A percentile compares a stretch with the other conserved stretches of the same genome.
phyloP scores from a whole-genome alignment of 129 eudicot species.

The Cynara cardunculus region DNA sequence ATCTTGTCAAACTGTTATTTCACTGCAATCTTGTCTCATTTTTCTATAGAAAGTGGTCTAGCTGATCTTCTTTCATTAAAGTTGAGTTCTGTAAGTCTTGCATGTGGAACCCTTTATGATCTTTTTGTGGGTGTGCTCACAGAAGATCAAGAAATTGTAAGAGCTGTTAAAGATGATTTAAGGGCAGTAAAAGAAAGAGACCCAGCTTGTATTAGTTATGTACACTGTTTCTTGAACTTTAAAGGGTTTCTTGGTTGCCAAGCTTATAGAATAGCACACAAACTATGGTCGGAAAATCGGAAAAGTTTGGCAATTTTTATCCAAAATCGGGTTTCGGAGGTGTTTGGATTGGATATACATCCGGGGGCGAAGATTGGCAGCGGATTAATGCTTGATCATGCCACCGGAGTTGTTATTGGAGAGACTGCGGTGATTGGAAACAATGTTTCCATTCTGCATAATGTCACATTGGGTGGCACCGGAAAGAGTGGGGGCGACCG shows the following conservation, averaged over 20 bases:
- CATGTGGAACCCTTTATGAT: constrained; percentile 61
- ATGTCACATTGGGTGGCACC: constrained; percentile 92
- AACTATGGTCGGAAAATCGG: constrained; percentile 64
- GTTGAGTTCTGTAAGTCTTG: constrained; percentile 47
- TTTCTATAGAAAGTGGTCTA: constrained; percentile 55
- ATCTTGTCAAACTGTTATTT: constrained; percentile 66
- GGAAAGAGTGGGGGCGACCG: constrained; percentile 85
- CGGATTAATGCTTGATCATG: constrained; percentile 89
- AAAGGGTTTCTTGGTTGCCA: constrained; percentile 92
- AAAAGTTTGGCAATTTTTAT: constrained; percentile 61
- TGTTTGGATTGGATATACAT: constrained; percentile 80
- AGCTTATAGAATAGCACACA: constrained; percentile 72
- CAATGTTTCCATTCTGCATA: constrained; percentile 87
- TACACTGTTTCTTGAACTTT: constrained; percentile 81
- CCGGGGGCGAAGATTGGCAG: constrained; percentile 88
- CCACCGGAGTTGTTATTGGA: constrained; percentile 84
- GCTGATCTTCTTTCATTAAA: constrained; percentile 65
- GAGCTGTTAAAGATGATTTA: constrained; percentile 50
- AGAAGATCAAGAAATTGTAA: constrained; percentile 55
- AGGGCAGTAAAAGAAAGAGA: constrained; percentile 83
- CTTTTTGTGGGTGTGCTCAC: constrained; percentile 53
- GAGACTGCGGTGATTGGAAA: constrained; percentile 90
- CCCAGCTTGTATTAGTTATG: constrained; percentile 91
- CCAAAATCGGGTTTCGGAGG: constrained; percentile 88
- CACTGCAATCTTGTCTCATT: constrained; percentile 51